A percentile compares a stretch with the other conserved stretches of the same genome.
Conservation (phyloP, 1,284 basidiomycete genomes). For the Agroathelia rolfsii region DNA sequence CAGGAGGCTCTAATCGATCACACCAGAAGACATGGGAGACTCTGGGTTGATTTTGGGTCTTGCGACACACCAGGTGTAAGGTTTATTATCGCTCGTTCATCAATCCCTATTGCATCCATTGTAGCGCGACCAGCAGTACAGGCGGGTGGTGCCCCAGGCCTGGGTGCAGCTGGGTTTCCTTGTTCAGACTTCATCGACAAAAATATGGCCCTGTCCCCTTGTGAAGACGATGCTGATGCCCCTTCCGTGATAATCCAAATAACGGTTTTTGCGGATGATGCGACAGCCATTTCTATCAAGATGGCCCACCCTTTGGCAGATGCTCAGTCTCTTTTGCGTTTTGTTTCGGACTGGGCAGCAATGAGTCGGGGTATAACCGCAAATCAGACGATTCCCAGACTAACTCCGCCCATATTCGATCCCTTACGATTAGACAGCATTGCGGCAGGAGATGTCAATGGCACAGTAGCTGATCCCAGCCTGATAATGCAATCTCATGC, state of each 20-base stretch:
- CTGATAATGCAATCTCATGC: constrained; percentile 17
- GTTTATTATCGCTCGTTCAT: constrained; percentile 19
- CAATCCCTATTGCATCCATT: constrained; percentile 14
- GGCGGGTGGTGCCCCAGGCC: constrained; percentile 9
- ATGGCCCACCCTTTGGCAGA: constrained; percentile 29
- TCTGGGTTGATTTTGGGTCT: constrained; percentile 24
- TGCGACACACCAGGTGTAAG: constrained; percentile 29
- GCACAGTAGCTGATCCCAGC: constrained; percentile 14
- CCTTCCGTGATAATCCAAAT: constrained; percentile 26
- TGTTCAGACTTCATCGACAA: too few relatives aligned
- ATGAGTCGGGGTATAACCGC: constrained; percentile 17
- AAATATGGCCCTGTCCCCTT: constrained; percentile 22
- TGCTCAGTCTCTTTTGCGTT: constrained; percentile 26
- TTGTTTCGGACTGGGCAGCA: constrained; percentile 29
- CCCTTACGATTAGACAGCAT: constrained; percentile 24
- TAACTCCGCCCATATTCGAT: constrained; percentile 23
- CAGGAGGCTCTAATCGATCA: constrained; percentile 18
- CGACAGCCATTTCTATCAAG: constrained; percentile 22
- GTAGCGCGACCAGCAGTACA: too few relatives aligned
- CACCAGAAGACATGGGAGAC: constrained; percentile 25
- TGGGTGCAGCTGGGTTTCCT: constrained; percentile 10
- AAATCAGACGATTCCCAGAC: constrained; percentile 9
- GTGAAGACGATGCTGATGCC: constrained; percentile 14
- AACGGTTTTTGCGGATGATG: constrained; percentile 23
- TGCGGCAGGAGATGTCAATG: constrained; percentile 25